These are phyloP conservation scores for Saccharomycopsis babjevae DNA, from an alignment of 805 yeast species.

Conservation along the genomic window DNA sequence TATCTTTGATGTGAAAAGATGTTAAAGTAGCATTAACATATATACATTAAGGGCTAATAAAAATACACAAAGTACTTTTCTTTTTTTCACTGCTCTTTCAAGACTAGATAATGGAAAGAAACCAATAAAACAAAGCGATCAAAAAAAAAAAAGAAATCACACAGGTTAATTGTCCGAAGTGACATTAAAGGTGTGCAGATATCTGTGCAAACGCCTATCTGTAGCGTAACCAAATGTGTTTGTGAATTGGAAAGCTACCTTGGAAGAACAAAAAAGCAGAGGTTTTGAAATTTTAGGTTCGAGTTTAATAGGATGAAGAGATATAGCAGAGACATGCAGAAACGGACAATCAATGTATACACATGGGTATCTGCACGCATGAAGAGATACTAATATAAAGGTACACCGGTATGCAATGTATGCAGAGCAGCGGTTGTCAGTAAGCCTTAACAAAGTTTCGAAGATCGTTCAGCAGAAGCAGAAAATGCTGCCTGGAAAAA, in stretches of 20 bases:
- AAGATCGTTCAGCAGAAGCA: too few species aligned
- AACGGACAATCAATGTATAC: background rate
- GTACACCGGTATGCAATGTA: too few species aligned
- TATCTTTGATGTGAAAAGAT: too few species aligned
- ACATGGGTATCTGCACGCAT: background rate
- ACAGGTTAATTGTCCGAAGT: background rate
- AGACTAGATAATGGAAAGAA: background rate
- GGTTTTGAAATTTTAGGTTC: background rate
- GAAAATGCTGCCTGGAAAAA: too few species aligned
- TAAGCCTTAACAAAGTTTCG: too few species aligned
- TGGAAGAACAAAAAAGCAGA: background rate
- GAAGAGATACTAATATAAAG: too few species aligned
- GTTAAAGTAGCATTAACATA: too few species aligned
- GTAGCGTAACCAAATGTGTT: too few species aligned
- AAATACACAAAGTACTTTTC: too few species aligned
- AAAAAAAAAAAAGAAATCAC: background rate
- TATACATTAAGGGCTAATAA: too few species aligned
- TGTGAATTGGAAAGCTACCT: too few species aligned
- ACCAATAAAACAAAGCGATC: background rate
- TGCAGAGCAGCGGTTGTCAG: too few species aligned
- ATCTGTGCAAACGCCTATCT: background rate
- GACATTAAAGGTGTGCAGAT: background rate
- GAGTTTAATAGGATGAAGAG: background rate
- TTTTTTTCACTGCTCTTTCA: background rate
- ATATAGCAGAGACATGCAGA: background rate